Evolutionary conservation across 106 monocot genomes (phyloP).

Genomic region (Dioscorea dumetorum): DNA sequence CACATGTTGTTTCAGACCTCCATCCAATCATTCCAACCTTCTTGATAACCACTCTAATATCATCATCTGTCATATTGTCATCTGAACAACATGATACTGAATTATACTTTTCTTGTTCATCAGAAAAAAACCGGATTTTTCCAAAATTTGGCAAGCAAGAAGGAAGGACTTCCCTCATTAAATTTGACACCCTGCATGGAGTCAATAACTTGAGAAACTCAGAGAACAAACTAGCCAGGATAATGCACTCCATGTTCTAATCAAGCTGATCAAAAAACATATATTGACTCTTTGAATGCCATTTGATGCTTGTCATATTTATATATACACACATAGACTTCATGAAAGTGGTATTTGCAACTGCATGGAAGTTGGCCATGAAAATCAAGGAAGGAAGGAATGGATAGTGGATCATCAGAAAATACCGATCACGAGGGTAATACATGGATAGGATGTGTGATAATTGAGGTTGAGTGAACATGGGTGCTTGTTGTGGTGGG

Average conservation of each 20-base stretch:
- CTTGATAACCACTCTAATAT: slow-evolving; percentile 7
- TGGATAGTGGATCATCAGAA: too few relatives aligned
- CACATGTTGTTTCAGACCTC: not conserved
- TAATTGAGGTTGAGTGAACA: too few relatives aligned
- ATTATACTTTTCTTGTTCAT: not conserved
- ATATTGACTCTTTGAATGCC: not conserved
- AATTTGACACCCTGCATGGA: not conserved
- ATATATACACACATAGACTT: too few relatives aligned
- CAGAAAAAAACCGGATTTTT: not conserved
- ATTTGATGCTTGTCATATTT: too few relatives aligned
- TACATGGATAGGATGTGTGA: too few relatives aligned
- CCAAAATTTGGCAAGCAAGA: not conserved
- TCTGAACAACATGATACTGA: not conserved
- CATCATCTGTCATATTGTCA: slow-evolving; percentile 2
- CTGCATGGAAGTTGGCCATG: too few relatives aligned
- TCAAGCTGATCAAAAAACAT: not conserved
- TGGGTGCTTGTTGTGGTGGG: too few relatives aligned
- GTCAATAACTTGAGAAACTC: not conserved
- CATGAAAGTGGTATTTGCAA: too few relatives aligned
- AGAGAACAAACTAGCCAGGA: not conserved
- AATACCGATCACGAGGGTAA: too few relatives aligned
- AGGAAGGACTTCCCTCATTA: slow-evolving; percentile 3
- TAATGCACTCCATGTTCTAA: not conserved
- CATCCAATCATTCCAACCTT: slow-evolving; percentile 13
- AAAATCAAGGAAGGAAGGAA: too few relatives aligned